Percentiles rank a stretch among this genome's conserved stretches.
Conservation (phyloP, 805 yeast species). For the Blastobotrys mokoenaii region DNA sequence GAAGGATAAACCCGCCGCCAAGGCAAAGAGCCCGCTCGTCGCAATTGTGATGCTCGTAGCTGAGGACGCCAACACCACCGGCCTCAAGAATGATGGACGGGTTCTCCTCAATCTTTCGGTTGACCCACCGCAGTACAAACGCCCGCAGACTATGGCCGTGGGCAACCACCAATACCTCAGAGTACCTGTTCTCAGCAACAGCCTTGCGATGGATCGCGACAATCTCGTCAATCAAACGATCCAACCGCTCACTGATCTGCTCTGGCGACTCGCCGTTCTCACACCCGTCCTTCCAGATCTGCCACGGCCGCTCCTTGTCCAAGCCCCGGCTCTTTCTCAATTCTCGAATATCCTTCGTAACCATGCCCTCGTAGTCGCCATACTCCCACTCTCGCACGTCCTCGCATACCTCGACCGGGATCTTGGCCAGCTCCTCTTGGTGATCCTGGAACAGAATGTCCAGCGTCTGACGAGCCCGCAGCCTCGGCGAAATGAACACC, state of each 20-base stretch:
- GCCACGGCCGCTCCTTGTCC: constrained; percentile 45
- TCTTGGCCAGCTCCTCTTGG: constrained; percentile 20
- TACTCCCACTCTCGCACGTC: constrained; percentile 93
- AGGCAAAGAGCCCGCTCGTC: constrained; percentile 81
- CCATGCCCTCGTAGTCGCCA: constrained; percentile 87
- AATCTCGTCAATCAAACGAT: constrained; percentile 57
- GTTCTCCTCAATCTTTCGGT: constrained; percentile 45
- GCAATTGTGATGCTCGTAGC: constrained; percentile 78
- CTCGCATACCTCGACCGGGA: constrained; percentile 31
- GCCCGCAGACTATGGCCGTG: constrained; percentile 92
- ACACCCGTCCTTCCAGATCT: constrained; percentile 89
- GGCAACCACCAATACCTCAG: constrained; percentile 78
- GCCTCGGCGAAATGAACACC: constrained; percentile 74
- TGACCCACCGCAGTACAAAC: constrained; percentile 84
- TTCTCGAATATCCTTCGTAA: constrained; percentile 56
- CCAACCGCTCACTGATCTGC: constrained; percentile 65
- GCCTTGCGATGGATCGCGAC: constrained; percentile 36
- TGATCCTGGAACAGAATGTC: constrained; percentile 46
- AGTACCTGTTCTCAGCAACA: constrained; percentile 32
- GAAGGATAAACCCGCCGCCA: constrained; percentile 76
- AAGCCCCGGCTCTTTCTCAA: constrained; percentile 55
- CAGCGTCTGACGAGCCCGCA: constrained; percentile 68
- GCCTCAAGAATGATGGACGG: constrained; percentile 86
- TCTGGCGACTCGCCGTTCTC: constrained; percentile 73
- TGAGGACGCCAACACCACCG: constrained; percentile 88